These are phyloP conservation scores for Acer saccharum DNA, from an alignment of 345 rosid species.

Conservation along the genomic window DNA sequence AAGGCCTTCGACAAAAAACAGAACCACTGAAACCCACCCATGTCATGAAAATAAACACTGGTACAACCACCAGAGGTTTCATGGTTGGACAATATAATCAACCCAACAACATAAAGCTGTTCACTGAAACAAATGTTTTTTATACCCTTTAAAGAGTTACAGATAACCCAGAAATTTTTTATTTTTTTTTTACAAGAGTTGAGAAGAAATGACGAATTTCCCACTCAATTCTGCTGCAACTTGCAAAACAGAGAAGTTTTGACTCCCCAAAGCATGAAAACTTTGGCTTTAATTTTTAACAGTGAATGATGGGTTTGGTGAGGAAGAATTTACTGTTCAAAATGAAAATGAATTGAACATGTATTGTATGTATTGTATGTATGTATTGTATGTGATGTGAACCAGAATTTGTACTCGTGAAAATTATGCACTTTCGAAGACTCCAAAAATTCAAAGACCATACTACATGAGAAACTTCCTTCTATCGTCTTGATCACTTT, in stretches of 20 bases:
- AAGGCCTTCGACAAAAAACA: slow-evolving; percentile 42
- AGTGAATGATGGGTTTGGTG: not conserved
- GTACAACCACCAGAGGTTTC: not conserved
- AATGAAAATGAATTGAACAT: not conserved
- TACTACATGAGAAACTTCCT: not conserved
- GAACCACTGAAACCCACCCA: slow-evolving; percentile 23
- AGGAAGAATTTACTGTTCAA: not conserved
- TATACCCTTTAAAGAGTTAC: too few relatives aligned
- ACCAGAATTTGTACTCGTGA: not conserved
- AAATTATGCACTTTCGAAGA: not conserved
- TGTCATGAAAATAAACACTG: slow-evolving; percentile 13
- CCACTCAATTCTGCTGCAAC: not conserved
- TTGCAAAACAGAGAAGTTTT: not conserved
- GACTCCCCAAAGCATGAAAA: not conserved
- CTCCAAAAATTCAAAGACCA: not conserved
- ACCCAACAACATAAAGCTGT: slow-evolving; percentile 10
- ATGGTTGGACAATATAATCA: slow-evolving; percentile 11
- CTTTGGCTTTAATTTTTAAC: not conserved
- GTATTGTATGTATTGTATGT: not conserved
- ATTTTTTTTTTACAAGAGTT: too few relatives aligned
- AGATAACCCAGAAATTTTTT: too few relatives aligned
- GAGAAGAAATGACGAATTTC: too few relatives aligned
- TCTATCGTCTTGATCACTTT: not conserved
- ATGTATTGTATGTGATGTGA: too few relatives aligned
- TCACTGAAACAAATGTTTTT: not conserved